Evolutionary conservation across 1,284 basidiomycete species (phyloP), one percentile per base, ranked within the genome.

Genomic region (Sporisorium reilianum): DNA sequence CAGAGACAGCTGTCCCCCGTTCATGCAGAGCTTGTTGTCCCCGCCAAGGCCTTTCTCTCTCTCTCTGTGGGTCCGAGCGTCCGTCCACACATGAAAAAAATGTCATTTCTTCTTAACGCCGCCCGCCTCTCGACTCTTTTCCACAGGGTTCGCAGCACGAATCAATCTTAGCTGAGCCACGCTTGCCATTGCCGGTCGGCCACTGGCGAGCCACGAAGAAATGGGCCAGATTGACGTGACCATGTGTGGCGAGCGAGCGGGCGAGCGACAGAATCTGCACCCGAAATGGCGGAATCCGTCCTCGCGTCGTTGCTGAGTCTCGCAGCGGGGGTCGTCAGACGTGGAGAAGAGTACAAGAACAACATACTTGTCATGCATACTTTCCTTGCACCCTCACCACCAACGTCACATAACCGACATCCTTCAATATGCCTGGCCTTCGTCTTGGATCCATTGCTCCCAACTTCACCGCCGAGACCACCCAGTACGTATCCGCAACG

Each of bases 341-440:
- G 50, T 52, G 36, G 46, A 52, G n/a, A 28, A 36, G 46, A 52
- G 50, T 52, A 52, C 52, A 54, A 61, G 58, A 69, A 64, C 8
- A 11, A 18, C 16, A 2, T 20, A 4, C 30, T 46, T 2, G 2
- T 16, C 11, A n/a, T n/a, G n/a, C n/a, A n/a, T n/a, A n/a, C n/a
- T n/a, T n/a, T n/a, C n/a, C n/a, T n/a, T n/a, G n/a, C n/a, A n/a
- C 11, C 12, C 3, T n/a, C 16, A 49, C 22, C 49, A 62, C 23
- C 53, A 59, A 23, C 55, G 48, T 44, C 58, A 45, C 26, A 18
- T 16, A 14, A 34, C 26, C 38, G 53, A 4, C 32, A 25, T 22
- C 14, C 14, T 18, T 93, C 62, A 78, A 42, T 28, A 82, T 82
- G 79, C 72, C 80, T 38, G 50, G 51, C 51, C 74, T 84, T 58